phyloP scores from a whole-genome alignment of 2,329 filamentous ascomycete genomes.

The Cordyceps farinosa region DNA sequence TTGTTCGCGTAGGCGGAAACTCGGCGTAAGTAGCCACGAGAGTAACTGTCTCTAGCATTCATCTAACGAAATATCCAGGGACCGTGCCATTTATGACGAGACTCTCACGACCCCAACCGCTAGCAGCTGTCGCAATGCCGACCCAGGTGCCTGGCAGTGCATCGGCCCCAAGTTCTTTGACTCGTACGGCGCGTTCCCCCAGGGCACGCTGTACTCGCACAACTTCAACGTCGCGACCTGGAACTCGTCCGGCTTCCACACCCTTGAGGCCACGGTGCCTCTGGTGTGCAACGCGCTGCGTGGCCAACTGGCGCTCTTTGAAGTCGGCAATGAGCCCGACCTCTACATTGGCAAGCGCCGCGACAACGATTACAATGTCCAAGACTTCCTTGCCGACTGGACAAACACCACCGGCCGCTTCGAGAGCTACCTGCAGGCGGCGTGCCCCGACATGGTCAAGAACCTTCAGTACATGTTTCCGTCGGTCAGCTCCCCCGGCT shows the following conservation, averaged over 20 bases:
- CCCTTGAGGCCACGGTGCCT: conserved; percentile 24
- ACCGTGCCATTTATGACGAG: conserved; percentile 26
- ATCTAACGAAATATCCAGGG: conserved; percentile 12
- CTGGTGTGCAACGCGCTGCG: conserved; percentile 24
- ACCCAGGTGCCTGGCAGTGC: conserved; percentile 24
- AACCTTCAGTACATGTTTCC: conserved; percentile 22
- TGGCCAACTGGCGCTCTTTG: conserved; percentile 24
- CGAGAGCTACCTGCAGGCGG: conserved; percentile 18
- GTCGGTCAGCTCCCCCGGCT: conserved; percentile 22
- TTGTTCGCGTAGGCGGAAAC: conserved; percentile 24
- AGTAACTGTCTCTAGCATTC: neutral
- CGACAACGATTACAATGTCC: conserved; percentile 18
- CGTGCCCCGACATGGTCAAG: conserved; percentile 21
- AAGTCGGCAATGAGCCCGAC: conserved; percentile 27
- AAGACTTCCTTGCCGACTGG: conserved; percentile 23
- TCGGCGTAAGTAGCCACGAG: conserved; percentile 19
- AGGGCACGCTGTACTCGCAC: conserved; percentile 23
- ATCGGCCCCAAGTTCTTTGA: conserved; percentile 26
- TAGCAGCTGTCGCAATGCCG: conserved; percentile 22
- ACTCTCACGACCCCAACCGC: conserved; percentile 22
- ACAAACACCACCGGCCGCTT: conserved; percentile 20
- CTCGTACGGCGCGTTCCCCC: conserved; percentile 23
- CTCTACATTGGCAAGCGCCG: conserved; percentile 23
- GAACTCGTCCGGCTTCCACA: conserved; percentile 25
- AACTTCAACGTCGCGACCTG: conserved; percentile 25